phyloP scores from a whole-genome alignment of 805 yeast species.

The Zygoascus biomembranicola region DNA sequence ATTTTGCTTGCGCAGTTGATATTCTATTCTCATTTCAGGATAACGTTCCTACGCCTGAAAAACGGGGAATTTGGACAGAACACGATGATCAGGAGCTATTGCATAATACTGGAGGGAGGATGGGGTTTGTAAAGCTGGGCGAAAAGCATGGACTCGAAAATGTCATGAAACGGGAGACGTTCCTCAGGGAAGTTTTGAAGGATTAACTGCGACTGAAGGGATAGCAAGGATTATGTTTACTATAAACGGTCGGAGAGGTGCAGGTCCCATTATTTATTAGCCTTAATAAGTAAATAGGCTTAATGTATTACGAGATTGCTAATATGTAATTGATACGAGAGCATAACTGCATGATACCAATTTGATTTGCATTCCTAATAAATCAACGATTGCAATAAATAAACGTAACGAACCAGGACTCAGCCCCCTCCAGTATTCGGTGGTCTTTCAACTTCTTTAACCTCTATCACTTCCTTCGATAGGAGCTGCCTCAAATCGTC shows the following conservation, averaged over 20 bases:
- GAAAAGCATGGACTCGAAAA: constrained; percentile 2
- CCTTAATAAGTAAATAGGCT: background rate
- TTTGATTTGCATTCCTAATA: background rate
- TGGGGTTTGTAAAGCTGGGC: background rate
- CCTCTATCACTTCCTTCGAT: constrained; percentile 52
- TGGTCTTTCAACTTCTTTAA: constrained; percentile 44
- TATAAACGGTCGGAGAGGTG: background rate
- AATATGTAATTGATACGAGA: background rate
- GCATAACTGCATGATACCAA: too few relatives aligned
- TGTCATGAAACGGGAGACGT: background rate
- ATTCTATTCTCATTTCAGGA: background rate
- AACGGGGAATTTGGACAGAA: constrained; percentile 7
- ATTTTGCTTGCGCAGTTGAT: background rate
- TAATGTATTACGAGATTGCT: background rate
- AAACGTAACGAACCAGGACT: background rate
- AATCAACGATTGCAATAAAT: background rate
- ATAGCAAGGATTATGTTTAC: background rate
- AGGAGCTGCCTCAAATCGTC: constrained; percentile 54
- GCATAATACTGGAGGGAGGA: background rate
- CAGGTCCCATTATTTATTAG: background rate
- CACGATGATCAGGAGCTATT: constrained; percentile 4
- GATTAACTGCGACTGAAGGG: background rate
- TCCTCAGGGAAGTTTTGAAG: background rate
- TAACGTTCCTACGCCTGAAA: background rate
- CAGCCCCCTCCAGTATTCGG: constrained; percentile 32